These are phyloP conservation scores for Aspergillus aculeatinus DNA, from an alignment of 2,329 filamentous ascomycete species.

Conservation along the genomic window DNA sequence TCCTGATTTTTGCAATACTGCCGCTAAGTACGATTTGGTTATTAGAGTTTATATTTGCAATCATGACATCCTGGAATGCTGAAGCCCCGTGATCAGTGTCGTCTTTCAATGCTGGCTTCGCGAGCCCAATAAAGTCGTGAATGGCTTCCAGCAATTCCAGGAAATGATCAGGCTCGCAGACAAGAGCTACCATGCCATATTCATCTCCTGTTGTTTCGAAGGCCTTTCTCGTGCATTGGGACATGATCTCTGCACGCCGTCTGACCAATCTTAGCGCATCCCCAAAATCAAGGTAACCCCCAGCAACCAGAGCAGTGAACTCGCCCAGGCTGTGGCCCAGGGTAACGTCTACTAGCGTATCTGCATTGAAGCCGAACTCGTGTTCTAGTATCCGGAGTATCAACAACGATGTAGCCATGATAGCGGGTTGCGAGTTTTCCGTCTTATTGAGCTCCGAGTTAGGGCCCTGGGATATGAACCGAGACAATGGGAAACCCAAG, in stretches of 20 bases:
- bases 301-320: constrained; percentile 85
- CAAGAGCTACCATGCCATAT: constrained; percentile 91
- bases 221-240: constrained; percentile 67
- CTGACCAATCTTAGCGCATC: constrained; percentile 78
- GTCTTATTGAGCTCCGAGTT: constrained; percentile 75
- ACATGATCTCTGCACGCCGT: constrained; percentile 78
- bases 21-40: constrained; percentile 95
- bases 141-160: constrained; percentile 68
- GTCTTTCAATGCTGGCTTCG: constrained; percentile 62
- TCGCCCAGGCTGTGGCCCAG: constrained; percentile 91
- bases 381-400: constrained; percentile 83
- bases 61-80: constrained; percentile 80
- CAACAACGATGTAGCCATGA: constrained; percentile 90
- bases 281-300: constrained; percentile 72
- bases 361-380: constrained; percentile 75
- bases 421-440: constrained; percentile 87
- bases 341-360: constrained; percentile 73
- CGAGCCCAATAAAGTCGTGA: constrained; percentile 73
- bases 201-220: constrained; percentile 67
- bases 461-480: constrained; percentile 76
- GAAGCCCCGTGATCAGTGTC: constrained; percentile 68
- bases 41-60: constrained; percentile 93
- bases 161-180: constrained; percentile 81
- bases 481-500: constrained; percentile 71
- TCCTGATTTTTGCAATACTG: constrained; percentile 76